Percentiles rank a stretch among this genome's conserved stretches.
These are phyloP conservation scores for Aegilops tauschii DNA, from an alignment of 176 grass and related monocot genomes.

Conservation along the genomic window DNA sequence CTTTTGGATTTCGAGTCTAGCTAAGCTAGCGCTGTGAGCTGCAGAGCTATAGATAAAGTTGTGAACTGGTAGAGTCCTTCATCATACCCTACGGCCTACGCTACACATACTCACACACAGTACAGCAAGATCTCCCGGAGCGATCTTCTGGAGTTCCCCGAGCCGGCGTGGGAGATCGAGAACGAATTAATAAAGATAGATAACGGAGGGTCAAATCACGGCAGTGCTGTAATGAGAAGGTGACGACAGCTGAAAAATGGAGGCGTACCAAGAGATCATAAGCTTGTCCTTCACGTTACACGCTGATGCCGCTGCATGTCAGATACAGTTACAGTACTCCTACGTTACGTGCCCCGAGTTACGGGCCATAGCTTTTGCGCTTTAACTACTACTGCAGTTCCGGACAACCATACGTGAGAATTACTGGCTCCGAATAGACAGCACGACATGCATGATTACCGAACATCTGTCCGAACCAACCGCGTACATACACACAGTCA, in stretches of 20 bases:
- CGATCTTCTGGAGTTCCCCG: not conserved
- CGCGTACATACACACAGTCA: not conserved
- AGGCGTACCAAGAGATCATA: too few relatives aligned
- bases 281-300: constrained; percentile 7
- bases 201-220: constrained; percentile 4
- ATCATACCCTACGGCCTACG: not conserved
- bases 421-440: not conserved
- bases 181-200: not conserved
- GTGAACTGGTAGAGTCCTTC: not conserved
- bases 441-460: not conserved
- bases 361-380: not conserved
- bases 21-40: not conserved
- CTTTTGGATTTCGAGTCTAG: too few relatives aligned
- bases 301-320: not conserved
- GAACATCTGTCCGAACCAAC: not conserved
- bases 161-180: not conserved
- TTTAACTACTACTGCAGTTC: not conserved
- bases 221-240: not conserved
- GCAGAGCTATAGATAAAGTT: not conserved
- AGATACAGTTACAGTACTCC: not conserved
- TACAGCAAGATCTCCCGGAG: not conserved
- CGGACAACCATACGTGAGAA: not conserved
- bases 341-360: not conserved
- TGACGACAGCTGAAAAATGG: not conserved
- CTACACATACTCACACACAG: not conserved